phyloP scores from a whole-genome alignment of 179 eudicot genomes.

The Beta lomatogona region DNA sequence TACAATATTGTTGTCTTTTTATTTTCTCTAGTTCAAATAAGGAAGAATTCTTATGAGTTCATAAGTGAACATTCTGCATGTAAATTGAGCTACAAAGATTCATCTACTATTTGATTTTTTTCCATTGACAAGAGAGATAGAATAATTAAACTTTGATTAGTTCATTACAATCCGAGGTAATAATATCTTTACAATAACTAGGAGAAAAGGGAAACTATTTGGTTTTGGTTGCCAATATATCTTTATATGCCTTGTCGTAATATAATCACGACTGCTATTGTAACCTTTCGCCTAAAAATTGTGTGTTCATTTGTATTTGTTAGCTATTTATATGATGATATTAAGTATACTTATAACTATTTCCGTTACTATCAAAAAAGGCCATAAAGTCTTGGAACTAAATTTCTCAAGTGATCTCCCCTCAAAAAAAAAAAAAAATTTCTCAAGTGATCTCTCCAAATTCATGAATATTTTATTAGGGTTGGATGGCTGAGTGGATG shows the following conservation, averaged over 20 bases:
- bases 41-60: neutral
- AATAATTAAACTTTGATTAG: too few relatives aligned
- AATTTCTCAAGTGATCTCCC: neutral
- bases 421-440: too few relatives aligned
- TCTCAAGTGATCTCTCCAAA: too few relatives aligned
- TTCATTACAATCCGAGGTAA: too few relatives aligned
- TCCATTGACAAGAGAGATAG: too few relatives aligned
- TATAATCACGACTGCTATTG: neutral
- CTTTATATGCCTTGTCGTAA: too few relatives aligned
- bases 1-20: neutral
- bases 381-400: neutral
- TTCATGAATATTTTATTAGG: too few relatives aligned
- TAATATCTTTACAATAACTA: too few relatives aligned
- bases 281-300: neutral
- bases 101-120: slow-evolving; percentile 1
- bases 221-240: too few relatives aligned
- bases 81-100: neutral
- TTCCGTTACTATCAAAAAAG: neutral
- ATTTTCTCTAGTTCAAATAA: neutral
- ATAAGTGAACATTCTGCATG: neutral
- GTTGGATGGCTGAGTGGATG: too few relatives aligned
- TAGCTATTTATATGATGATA: neutral
- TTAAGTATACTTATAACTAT: slow-evolving; percentile 6
- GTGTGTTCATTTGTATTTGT: too few relatives aligned
- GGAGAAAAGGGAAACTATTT: neutral